Evolutionary conservation across 2,329 filamentous ascomycete species (phyloP).

Genomic region (Penicillium sp.): DNA sequence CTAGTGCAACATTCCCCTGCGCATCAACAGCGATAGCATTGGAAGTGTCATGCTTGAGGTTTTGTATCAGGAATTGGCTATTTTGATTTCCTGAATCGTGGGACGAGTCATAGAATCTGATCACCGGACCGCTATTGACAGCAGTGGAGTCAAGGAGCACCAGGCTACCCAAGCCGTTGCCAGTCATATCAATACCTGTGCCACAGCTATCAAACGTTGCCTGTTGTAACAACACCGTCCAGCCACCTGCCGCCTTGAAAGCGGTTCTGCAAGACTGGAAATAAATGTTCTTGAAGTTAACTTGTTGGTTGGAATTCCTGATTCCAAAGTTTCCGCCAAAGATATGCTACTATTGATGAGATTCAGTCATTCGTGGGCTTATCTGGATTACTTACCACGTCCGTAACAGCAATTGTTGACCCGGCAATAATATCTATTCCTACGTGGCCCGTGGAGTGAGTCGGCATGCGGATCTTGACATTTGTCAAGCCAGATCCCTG

Average conservation of each 20-base stretch:
- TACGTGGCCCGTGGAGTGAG: conserved; percentile 26
- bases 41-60: conserved; percentile 23
- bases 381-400: conserved; percentile 22
- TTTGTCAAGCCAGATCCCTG: conserved; percentile 37
- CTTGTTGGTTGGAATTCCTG: conserved; percentile 33
- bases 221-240: conserved; percentile 27
- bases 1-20: conserved; percentile 21
- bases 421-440: conserved; percentile 29
- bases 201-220: conserved; percentile 30
- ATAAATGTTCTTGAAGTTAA: conserved; percentile 49
- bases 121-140: conserved; percentile 24
- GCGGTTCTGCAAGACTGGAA: conserved; percentile 61
- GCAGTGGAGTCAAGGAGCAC: conserved; percentile 32
- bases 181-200: conserved; percentile 31
- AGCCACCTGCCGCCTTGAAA: conserved; percentile 42
- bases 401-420: conserved; percentile 29
- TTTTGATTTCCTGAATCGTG: conserved; percentile 28
- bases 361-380: neutral
- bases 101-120: conserved; percentile 31
- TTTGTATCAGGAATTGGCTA: conserved; percentile 31
- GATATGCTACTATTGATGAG: conserved; percentile 23
- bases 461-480: conserved; percentile 35
- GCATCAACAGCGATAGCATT: conserved; percentile 33
- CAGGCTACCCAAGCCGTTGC: conserved; percentile 27
- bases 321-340: conserved; percentile 31